A percentile compares a stretch with the other conserved stretches of the same genome.
Conservation (phyloP, 352 stramenopile species). For the Globisporangium orthogonon region DNA sequence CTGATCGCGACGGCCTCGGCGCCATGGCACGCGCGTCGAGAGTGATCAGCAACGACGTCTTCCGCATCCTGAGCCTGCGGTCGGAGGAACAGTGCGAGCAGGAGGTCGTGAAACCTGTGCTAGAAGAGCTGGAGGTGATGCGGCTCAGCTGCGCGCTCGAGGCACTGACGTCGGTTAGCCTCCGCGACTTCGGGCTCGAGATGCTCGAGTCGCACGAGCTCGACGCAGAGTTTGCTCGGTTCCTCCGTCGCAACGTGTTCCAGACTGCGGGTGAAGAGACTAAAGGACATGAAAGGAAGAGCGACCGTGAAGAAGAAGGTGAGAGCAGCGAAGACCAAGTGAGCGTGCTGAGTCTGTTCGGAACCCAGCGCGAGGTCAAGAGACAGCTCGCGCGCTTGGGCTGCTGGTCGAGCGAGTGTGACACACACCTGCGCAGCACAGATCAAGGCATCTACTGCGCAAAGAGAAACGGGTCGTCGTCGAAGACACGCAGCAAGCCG, state of each 20-base stretch:
- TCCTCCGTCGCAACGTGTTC: conserved; percentile 49
- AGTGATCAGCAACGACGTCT: conserved; percentile 21
- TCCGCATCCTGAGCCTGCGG: conserved; percentile 45
- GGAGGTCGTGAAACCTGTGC: conserved; percentile 55
- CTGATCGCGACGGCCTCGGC: too few species aligned
- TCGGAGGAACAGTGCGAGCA: conserved; percentile 52
- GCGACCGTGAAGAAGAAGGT: not conserved
- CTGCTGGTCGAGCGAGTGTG: conserved; percentile 40
- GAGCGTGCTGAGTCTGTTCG: conserved; percentile 45
- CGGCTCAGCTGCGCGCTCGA: conserved; percentile 45
- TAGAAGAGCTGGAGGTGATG: conserved; percentile 60
- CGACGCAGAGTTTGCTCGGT: conserved; percentile 52
- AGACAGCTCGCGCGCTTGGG: conserved; percentile 24
- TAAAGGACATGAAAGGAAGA: conserved; percentile 1
- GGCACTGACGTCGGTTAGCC: conserved; percentile 30
- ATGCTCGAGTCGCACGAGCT: conserved; percentile 49
- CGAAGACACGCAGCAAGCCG: not conserved
- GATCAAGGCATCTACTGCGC: conserved; percentile 63
- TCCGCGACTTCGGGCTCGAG: conserved; percentile 43
- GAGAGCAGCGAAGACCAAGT: conserved; percentile 6
- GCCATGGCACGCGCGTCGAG: too few species aligned
- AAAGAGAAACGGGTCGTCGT: not conserved
- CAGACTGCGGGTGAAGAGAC: too few species aligned
- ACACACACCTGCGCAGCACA: conserved; percentile 21
- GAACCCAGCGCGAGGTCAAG: conserved; percentile 49